phyloP scores from a whole-genome alignment of 169 alveolate genomes.

The Pseudocohnilembus persalinus region DNA sequence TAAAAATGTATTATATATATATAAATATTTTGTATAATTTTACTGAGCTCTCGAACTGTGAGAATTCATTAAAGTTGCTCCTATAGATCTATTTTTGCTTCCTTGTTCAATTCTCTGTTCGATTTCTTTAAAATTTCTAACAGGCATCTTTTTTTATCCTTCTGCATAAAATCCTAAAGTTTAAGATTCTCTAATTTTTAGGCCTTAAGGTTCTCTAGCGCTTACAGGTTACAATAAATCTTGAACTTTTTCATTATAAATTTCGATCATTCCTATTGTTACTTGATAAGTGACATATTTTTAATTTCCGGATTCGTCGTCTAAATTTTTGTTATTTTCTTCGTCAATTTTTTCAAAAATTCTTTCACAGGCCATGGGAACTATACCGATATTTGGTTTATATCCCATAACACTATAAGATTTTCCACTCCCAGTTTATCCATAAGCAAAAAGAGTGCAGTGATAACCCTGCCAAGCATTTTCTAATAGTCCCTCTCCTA shows the following conservation, averaged over 20 bases:
- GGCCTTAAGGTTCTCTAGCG: constrained; percentile 83
- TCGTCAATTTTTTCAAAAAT: constrained; percentile 80
- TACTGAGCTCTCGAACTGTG: constrained; percentile 84
- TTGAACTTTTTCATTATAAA: constrained; percentile 92
- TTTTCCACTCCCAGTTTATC: constrained; percentile 90
- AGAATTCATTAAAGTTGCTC: constrained; percentile 91
- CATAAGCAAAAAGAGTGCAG: constrained; percentile 94
- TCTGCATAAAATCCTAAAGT: constrained; percentile 84
- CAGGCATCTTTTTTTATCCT: constrained; percentile 82
- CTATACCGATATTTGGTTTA: constrained; percentile 94
- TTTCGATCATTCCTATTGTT: constrained; percentile 86
- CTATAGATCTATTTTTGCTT: constrained; percentile 88
- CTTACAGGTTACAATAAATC: constrained; percentile 83
- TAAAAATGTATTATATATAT: too few species aligned
- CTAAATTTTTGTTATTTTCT: constrained; percentile 50
- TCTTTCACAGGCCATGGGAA: constrained; percentile 91
- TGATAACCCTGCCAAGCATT: constrained; percentile 95
- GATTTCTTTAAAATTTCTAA: constrained; percentile 77
- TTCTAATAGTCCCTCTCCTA: constrained; percentile 87
- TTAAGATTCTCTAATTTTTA: constrained; percentile 88
- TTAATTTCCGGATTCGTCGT: background rate
- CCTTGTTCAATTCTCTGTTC: constrained; percentile 87
- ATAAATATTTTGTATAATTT: too few species aligned
- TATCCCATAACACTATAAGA: constrained; percentile 94
- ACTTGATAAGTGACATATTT: constrained; percentile 50